Evolutionary conservation across 768 basidiomycete species (phyloP).

Genomic region (Lactarius sanguifluus): DNA sequence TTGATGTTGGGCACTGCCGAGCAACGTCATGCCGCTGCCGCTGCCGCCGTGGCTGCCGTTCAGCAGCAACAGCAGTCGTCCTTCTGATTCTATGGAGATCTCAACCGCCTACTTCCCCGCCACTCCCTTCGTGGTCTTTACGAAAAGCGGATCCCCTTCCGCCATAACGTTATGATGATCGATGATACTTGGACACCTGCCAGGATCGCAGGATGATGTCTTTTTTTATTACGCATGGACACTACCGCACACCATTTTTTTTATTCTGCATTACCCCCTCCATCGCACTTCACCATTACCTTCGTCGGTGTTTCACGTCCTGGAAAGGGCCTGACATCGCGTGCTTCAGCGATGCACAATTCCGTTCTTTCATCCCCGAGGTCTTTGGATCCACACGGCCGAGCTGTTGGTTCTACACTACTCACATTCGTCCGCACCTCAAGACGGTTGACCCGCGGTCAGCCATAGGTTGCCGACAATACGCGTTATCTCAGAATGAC

Average conservation of each 20-base stretch:
- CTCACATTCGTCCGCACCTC: constrained; percentile 21
- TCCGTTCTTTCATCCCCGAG: constrained; percentile 22
- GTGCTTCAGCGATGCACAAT: constrained; percentile 31
- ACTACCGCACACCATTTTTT: constrained; percentile 24
- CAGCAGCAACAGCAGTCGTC: constrained; percentile 41
- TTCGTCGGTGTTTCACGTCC: constrained; percentile 23
- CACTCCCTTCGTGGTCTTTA: constrained; percentile 25
- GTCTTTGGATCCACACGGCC: constrained; percentile 25
- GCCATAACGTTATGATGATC: constrained; percentile 30
- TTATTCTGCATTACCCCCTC: constrained; percentile 22
- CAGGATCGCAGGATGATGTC: constrained; percentile 29
- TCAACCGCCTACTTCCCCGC: constrained; percentile 8
- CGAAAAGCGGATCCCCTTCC: constrained; percentile 30
- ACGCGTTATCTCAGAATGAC: constrained; percentile 20
- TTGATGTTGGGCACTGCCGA: constrained; percentile 84
- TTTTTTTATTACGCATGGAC: constrained; percentile 30
- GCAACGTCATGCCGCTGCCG: constrained; percentile 61
- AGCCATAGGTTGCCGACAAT: constrained; percentile 23
- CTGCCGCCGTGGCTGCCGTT: constrained; percentile 56
- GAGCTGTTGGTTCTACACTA: constrained; percentile 23
- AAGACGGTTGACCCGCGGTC: constrained; percentile 27
- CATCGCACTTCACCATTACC: constrained; percentile 14
- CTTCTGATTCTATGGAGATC: constrained; percentile 44
- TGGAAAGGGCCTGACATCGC: constrained; percentile 24
- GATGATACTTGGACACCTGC: constrained; percentile 30